Evolutionary conservation across 768 basidiomycete genomes (phyloP).

Genomic region (Russula compacta): DNA sequence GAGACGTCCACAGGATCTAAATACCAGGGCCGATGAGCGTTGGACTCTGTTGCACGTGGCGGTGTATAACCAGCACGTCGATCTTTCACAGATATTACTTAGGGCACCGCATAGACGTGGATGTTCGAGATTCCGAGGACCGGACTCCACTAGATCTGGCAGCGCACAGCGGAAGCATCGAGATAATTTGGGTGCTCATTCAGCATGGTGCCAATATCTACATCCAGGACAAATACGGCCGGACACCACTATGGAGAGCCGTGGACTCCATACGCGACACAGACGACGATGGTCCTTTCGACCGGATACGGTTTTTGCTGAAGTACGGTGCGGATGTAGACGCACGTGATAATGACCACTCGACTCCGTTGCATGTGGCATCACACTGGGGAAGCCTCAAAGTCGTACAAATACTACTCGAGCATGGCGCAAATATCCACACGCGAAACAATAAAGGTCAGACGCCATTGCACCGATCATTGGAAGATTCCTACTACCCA

Average conservation of each 20-base stretch:
- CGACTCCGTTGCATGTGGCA: not conserved
- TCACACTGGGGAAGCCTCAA: not conserved
- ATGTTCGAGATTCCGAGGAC: not conserved
- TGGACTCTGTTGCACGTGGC: not conserved
- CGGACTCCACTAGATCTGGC: not conserved
- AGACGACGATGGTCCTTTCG: not conserved
- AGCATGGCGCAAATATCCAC: not conserved
- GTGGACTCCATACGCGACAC: not conserved
- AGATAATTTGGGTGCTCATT: not conserved
- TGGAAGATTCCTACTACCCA: too few relatives aligned
- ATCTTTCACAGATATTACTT: not conserved
- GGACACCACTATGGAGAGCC: not conserved
- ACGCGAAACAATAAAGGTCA: not conserved
- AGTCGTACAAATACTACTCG: not conserved
- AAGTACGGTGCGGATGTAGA: not conserved
- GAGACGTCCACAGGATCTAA: not conserved
- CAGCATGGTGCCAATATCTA: not conserved
- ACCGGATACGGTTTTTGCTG: not conserved
- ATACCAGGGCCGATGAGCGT: not conserved
- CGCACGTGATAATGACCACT: not conserved
- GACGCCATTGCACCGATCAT: too few relatives aligned
- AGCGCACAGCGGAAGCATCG: not conserved
- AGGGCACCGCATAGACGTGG: not conserved
- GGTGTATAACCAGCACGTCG: not conserved
- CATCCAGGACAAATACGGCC: not conserved